These are phyloP conservation scores for Cucurbitaria berberidis DNA, from an alignment of 2,329 filamentous ascomycete genomes.

Conservation along the genomic window DNA sequence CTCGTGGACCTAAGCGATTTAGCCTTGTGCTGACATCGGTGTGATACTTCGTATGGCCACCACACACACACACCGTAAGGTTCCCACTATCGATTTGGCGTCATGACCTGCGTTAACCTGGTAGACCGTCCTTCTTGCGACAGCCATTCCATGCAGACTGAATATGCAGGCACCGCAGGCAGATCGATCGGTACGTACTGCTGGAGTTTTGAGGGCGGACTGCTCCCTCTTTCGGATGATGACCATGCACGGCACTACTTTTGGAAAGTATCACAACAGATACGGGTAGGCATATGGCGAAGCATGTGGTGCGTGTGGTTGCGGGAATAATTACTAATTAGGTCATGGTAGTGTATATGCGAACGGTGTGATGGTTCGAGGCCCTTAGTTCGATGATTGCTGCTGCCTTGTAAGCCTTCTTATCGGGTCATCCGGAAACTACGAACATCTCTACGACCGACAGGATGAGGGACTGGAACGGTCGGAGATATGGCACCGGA, in stretches of 20 bases:
- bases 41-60: background rate
- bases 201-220: background rate
- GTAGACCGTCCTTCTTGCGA: background rate
- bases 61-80: background rate
- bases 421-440: slow-evolving; percentile 21
- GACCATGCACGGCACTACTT: slow-evolving; percentile 1
- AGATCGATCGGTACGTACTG: background rate
- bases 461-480: background rate
- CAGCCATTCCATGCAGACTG: background rate
- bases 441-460: slow-evolving; percentile 5
- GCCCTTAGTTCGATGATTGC: slow-evolving; percentile 4
- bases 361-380: slow-evolving; percentile 23
- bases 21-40: slow-evolving; percentile 8
- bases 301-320: background rate
- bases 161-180: slow-evolving; percentile 3
- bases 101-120: slow-evolving; percentile 5
- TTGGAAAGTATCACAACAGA: background rate
- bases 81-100: background rate
- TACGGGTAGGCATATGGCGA: slow-evolving; percentile 1
- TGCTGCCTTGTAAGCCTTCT: slow-evolving; percentile 18
- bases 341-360: background rate
- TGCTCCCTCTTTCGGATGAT: background rate
- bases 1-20: slow-evolving; percentile 7
- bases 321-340: slow-evolving; percentile 1
- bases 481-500: background rate